A percentile compares a stretch with the other conserved stretches of the same genome.
Conservation (phyloP, 1,284 basidiomycete genomes). For the Cutaneotrichosporon sp. region DNA sequence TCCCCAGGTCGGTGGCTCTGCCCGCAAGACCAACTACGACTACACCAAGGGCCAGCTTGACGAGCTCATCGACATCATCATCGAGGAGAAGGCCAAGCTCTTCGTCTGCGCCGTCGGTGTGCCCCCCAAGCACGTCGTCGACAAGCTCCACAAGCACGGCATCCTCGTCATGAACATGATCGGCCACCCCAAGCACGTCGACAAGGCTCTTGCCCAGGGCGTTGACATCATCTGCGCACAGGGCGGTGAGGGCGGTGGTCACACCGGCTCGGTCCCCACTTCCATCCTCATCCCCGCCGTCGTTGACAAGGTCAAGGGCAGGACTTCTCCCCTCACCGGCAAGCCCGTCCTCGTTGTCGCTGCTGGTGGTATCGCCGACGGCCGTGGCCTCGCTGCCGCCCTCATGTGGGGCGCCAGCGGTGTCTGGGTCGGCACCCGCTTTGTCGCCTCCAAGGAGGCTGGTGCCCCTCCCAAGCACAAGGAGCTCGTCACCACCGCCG, state of each 20-base stretch:
- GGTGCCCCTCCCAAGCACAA: constrained; percentile 22
- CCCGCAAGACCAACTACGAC: constrained; percentile 70
- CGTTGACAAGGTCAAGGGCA: constrained; percentile 70
- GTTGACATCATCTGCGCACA: constrained; percentile 86
- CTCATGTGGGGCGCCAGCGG: constrained; percentile 77
- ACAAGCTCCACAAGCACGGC: constrained; percentile 70
- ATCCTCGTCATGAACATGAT: constrained; percentile 74
- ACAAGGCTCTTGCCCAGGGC: constrained; percentile 71
- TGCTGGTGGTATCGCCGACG: constrained; percentile 81
- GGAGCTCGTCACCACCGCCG: constrained; percentile 39
- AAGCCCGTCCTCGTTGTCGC: constrained; percentile 74
- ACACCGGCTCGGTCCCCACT: constrained; percentile 45
- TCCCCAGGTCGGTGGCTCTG: constrained; percentile 71
- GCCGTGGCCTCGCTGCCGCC: constrained; percentile 77
- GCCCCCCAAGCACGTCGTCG: constrained; percentile 69
- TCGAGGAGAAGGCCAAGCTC: constrained; percentile 72
- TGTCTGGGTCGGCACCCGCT: constrained; percentile 86
- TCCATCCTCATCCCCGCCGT: constrained; percentile 58
- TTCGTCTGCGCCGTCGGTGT: constrained; percentile 79
- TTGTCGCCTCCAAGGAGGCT: constrained; percentile 59
- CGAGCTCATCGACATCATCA: constrained; percentile 77
- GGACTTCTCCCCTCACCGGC: constrained; percentile 69
- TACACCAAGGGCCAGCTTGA: constrained; percentile 63
- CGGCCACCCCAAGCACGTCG: constrained; percentile 78
- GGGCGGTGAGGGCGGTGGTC: constrained; percentile 77